Evolutionary conservation across 192 early-diverging fungal genomes (phyloP).

Genomic region (Coemansia interrupta): DNA sequence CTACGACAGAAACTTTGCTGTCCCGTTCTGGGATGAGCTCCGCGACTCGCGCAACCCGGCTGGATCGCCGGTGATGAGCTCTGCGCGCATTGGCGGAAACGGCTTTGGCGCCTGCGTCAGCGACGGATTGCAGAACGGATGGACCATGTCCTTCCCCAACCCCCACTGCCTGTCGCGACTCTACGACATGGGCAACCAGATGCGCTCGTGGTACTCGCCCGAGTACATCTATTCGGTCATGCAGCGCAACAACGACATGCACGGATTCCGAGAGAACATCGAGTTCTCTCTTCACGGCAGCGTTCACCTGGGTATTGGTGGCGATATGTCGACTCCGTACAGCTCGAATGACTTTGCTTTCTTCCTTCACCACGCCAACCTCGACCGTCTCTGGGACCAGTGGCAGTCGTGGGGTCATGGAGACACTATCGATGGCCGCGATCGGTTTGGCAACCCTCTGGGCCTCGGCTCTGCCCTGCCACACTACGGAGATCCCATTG

Average conservation of each 20-base stretch:
- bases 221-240: slow-evolving; percentile 48
- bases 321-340: slow-evolving; percentile 53
- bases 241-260: slow-evolving; percentile 44
- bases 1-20: slow-evolving; percentile 45
- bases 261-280: slow-evolving; percentile 47
- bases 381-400: slow-evolving; percentile 57
- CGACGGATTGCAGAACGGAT: slow-evolving; percentile 38
- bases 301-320: slow-evolving; percentile 52
- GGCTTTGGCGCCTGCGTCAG: slow-evolving; percentile 44
- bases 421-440: slow-evolving; percentile 40
- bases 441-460: slow-evolving; percentile 23
- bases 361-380: slow-evolving; percentile 61
- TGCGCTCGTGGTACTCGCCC: slow-evolving; percentile 49
- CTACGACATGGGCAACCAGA: slow-evolving; percentile 35
- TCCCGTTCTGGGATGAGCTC: slow-evolving; percentile 63
- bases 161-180: slow-evolving; percentile 37
- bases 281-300: slow-evolving; percentile 51
- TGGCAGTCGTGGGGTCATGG: slow-evolving; percentile 55
- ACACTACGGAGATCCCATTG: slow-evolving; percentile 36
- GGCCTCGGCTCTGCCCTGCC: slow-evolving; percentile 26
- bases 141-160: slow-evolving; percentile 40
- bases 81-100: slow-evolving; percentile 40
- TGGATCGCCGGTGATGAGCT: slow-evolving; percentile 28
- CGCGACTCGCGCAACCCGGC: slow-evolving; percentile 52
- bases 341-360: slow-evolving; percentile 60